Evolutionary conservation across 1,284 basidiomycete species (phyloP).

Genomic region (Coniophora puteana): DNA sequence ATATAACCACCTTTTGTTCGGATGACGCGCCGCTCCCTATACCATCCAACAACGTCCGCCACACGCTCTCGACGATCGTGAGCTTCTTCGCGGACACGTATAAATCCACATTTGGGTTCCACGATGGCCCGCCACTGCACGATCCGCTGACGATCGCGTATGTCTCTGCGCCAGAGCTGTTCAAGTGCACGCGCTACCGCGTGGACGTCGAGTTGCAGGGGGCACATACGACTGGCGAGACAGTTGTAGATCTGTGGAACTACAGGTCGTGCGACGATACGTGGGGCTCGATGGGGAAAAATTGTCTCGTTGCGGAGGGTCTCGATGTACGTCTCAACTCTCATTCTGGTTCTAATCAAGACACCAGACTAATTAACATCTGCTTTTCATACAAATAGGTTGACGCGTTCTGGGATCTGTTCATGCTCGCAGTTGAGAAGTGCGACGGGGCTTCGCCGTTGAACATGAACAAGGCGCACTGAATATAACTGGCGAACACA

Average conservation of each 20-base stretch:
- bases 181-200: slow-evolving; percentile 54
- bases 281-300: slow-evolving; percentile 68
- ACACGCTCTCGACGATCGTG: slow-evolving; percentile 71
- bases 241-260: slow-evolving; percentile 71
- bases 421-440: slow-evolving; percentile 53
- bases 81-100: slow-evolving; percentile 70
- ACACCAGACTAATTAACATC: neutral
- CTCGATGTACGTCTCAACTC: slow-evolving; percentile 51
- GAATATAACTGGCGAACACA: no score
- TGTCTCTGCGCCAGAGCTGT: slow-evolving; percentile 60
- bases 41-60: slow-evolving; percentile 56
- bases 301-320: slow-evolving; percentile 64
- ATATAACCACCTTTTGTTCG: slow-evolving; percentile 1
- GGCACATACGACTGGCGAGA: slow-evolving; percentile 64
- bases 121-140: slow-evolving; percentile 76
- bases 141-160: slow-evolving; percentile 79
- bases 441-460: slow-evolving; percentile 61
- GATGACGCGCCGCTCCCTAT: slow-evolving; percentile 30
- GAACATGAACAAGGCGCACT: slow-evolving; percentile 32
- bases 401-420: slow-evolving; percentile 57
- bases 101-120: slow-evolving; percentile 67
- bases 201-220: slow-evolving; percentile 76
- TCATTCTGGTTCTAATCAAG: no score
- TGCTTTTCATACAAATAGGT: no score
- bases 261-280: slow-evolving; percentile 53